Base-by-base conservation (phyloP, 164 flowering plant species). In the Stephania japonica region DNA sequence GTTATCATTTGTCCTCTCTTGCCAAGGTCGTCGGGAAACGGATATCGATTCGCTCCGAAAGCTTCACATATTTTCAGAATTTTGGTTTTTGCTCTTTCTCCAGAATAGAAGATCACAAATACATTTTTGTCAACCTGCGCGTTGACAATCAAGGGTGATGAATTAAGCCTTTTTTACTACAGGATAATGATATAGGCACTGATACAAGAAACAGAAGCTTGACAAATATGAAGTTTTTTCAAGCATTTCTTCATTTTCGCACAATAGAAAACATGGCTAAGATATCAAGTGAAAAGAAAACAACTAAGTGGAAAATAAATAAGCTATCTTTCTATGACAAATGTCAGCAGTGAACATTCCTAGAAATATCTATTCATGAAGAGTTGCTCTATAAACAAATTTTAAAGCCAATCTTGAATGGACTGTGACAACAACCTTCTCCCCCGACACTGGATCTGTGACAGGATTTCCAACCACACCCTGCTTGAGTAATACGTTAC, bases 31-130 rank as follows among this genome's bases (percentile, higher is more conserved):
- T 94, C 98, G 24, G 85, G 64, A 73, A 92, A 92, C 25, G 94
- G 86, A 72, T 94, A 94, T 14, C 94, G 93, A 71, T 94, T 94
- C 74, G 98, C 98, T 38, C 96, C 98, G 88, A 94, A 94, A 41
- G 98, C 97, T 68, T 94, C 98, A 77, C 98, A 92, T 68, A 94
- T 94, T 84, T 94, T 94, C 18, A 88, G 49, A 75, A 92, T 85
- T 82, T 94, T 94, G 79, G 61, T 82, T 80, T 88, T 92, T 42
- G 90, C 96, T 81, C 89, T 89, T 76, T 94, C 97, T 76, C 98
- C 98, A 78, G 97, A 90, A 73, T 88, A 92, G 83, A 94, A 92
- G 64, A 91, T 86, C n/a, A 85, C 88, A 82, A 90, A 94, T 12
- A 92, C 97, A 85, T 94, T 90, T 85, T 94, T 94, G 81, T 92